phyloP scores from a whole-genome alignment of 768 basidiomycete species.

The Galerina marginata region DNA sequence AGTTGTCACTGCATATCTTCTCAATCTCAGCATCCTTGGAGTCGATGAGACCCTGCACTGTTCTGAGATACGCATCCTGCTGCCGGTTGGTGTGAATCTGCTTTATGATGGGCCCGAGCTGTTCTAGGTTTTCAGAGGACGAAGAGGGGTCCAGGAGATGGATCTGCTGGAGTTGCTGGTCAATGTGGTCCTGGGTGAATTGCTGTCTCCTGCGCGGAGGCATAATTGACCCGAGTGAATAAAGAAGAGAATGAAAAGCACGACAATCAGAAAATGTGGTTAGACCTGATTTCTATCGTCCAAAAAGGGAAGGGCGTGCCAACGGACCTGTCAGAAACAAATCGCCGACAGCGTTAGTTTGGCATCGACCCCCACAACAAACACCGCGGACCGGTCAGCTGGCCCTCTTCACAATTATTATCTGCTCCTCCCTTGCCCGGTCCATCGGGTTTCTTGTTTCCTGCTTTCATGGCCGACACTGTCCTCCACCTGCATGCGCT shows the following conservation, averaged over 20 bases:
- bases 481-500: conserved; percentile 47
- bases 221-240: conserved; percentile 51
- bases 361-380: conserved; percentile 40
- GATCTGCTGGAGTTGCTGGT: conserved; percentile 91
- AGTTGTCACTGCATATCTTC: conserved; percentile 93
- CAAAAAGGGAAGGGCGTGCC: conserved; percentile 22
- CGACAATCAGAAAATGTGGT: conserved; percentile 8
- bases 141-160: conserved; percentile 88
- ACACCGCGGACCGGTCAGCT: conserved; percentile 27
- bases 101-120: conserved; percentile 93
- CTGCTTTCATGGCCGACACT: conserved; percentile 38
- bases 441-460: conserved; percentile 13
- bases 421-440: conserved; percentile 9
- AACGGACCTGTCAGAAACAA: conserved; percentile 27
- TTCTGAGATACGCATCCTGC: conserved; percentile 88
- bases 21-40: conserved; percentile 97
- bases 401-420: conserved; percentile 10
- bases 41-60: conserved; percentile 85
- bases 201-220: conserved; percentile 76
- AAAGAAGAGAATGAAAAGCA: conserved; percentile 12
- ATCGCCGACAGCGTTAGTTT: conserved; percentile 42
- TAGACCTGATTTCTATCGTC: conserved; percentile 11
- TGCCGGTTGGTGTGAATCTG: conserved; percentile 88
- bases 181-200: conserved; percentile 84
- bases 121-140: conserved; percentile 92